Evolutionary conservation across 805 yeast species (phyloP), one percentile per base, ranked within the genome.

Genomic region (Metschnikowia noctiluminum): DNA sequence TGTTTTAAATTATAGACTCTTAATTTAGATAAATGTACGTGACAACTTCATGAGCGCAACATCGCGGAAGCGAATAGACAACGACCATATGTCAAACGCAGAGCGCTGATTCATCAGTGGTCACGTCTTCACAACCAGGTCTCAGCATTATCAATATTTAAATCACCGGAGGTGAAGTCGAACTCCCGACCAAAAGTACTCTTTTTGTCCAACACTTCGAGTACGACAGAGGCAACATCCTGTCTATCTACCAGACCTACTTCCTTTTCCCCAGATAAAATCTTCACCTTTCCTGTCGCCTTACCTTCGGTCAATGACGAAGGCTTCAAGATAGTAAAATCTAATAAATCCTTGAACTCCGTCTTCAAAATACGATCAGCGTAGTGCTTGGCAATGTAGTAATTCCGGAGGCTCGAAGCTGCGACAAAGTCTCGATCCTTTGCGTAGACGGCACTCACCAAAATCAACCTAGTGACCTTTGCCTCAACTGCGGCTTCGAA

Each of bases 361-460:
- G 75, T 54, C 40, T 66, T 69, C 51, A 68, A 62, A 28, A 66
- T 60, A 39, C 70, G 61, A 58, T 83, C 88, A 4, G 87, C 85
- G 46, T 80, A 79, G 56, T 77, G 77, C 63, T 83, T 83, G 12
- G 85, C 82, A 49, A 80, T 79, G 55, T 74, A 82, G 64, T 83
- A 82, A 28, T 76, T 62, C 38, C 78, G 56, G 7, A 72, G 57
- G 3, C 61, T 48, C 11, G 70, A 57, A 28, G 64, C 60, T 55
- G 67, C 68, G 0, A 52, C 56, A 47, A 68, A 65, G 6, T 67
- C 74, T 32, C 85, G 70, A 46, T 77, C 71, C n/a, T 73, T 74
- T 1, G 86, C 79, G 49, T 74, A 73, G 28, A 79, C 58, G 2
- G 85, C 86, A 61, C 85, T 80, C 6, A 83, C 77, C 44, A 82